Evolutionary conservation across 148 eudicot genomes (phyloP).

Genomic region (Mesembryanthemum crystallinum): DNA sequence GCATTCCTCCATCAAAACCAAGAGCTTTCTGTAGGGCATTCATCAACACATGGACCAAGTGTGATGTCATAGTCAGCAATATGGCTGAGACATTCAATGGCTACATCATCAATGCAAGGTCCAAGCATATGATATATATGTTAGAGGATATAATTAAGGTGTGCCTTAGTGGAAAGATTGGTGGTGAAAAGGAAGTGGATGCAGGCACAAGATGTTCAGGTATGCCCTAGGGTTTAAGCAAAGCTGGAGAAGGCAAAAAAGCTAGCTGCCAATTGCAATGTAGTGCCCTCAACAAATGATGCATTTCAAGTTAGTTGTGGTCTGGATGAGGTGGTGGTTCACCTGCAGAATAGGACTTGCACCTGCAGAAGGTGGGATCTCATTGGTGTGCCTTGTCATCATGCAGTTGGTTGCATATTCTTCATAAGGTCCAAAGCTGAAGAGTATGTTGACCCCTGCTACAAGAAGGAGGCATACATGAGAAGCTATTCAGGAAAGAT

Average conservation of each 20-base stretch:
- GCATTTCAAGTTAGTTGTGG: background rate
- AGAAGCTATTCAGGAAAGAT: background rate
- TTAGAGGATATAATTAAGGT: constrained; percentile 10
- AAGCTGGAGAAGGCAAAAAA: background rate
- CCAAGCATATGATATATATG: constrained; percentile 3
- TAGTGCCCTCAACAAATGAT: background rate
- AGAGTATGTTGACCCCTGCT: background rate
- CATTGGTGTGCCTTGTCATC: background rate
- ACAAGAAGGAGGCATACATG: background rate
- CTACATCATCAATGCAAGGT: background rate
- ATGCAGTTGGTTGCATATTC: background rate
- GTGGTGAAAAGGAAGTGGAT: background rate
- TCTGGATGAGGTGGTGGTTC: background rate
- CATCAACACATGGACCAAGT: background rate
- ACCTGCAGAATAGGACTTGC: background rate
- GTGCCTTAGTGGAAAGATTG: background rate
- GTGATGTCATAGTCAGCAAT: constrained; percentile 7
- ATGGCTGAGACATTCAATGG: constrained; percentile 15
- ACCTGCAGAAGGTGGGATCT: background rate
- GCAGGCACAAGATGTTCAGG: background rate
- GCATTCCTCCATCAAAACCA: background rate
- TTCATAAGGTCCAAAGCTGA: background rate
- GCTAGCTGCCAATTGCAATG: background rate
- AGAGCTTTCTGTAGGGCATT: background rate
- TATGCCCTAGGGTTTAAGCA: background rate